Evolutionary conservation across 2,329 filamentous ascomycete genomes (phyloP), one percentile per base, ranked within the genome.

Genomic region (Colletotrichum lentis): DNA sequence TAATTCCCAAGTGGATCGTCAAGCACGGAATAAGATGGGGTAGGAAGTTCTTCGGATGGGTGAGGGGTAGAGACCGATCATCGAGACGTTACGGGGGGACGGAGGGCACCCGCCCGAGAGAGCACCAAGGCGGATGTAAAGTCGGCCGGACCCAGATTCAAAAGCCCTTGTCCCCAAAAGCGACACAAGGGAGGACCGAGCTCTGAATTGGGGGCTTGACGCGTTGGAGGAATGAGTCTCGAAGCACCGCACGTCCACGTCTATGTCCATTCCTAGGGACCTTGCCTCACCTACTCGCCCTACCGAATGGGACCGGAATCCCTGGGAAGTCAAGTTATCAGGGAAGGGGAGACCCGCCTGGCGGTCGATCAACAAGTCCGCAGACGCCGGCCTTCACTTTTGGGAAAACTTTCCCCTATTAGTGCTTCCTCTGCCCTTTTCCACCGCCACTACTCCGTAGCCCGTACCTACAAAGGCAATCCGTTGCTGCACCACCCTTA

Each of bases 291-390:
- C 53, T 37, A 24, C n/a, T 14, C 31, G 24, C 35, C 18, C 53
- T 50, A 27, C n/a, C 39, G 31, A 35, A 35, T 35, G 31, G 31
- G 31, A 35, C 31, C 20, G 46, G 56, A 41, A 35, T 20, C 47
- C 47, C 61, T 52, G 39, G 54, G 55, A 54, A 59, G 31, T 3
- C 31, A 22, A 12, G 47, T 35, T 31, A 20, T 14, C 5, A 44
- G 35, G 44, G 20, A 52, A 68, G 61, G 43, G 55, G 10, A 37
- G 47, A 41, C 49, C 61, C 54, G 53, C 22, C 43, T 52, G 44
- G 55, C 47, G 27, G 37, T 47, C 64, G 60, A 58, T 67, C 64
- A 44, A 63, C 39, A 39, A 67, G 53, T 63, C 64, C 64, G 64
- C 44, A 57, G 57, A 63, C 59, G 59, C 64, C 64, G 64, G 39